These are phyloP conservation scores for Osmanthus fragrans DNA, from an alignment of 257 asterid genomes.

Conservation along the genomic window DNA sequence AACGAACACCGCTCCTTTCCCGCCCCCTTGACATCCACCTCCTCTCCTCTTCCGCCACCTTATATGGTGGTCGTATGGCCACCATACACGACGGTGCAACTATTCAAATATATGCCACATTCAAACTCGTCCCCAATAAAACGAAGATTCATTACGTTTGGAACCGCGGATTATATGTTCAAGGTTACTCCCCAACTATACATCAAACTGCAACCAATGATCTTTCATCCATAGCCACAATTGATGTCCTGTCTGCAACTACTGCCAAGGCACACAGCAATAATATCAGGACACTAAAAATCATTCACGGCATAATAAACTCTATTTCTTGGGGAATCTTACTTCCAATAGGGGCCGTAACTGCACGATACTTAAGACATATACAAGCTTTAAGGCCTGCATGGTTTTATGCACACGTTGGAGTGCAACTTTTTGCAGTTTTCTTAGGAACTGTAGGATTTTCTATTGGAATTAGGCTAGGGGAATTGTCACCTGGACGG, in stretches of 20 bases:
- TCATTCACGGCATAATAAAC: constrained; percentile 58
- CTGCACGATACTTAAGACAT: constrained; percentile 71
- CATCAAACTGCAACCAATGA: constrained; percentile 67
- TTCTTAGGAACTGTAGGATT: constrained; percentile 78
- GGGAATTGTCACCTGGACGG: constrained; percentile 68
- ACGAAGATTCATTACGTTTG: constrained; percentile 73
- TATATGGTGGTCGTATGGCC: constrained; percentile 89
- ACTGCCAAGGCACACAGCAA: constrained; percentile 35
- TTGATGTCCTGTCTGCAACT: constrained; percentile 65
- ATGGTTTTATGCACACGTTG: constrained; percentile 88
- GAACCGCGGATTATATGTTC: constrained; percentile 88
- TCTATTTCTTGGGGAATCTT: constrained; percentile 82
- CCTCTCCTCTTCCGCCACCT: constrained; percentile 64
- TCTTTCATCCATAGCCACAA: constrained; percentile 63
- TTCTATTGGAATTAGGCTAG: constrained; percentile 65
- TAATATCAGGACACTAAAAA: constrained; percentile 37
- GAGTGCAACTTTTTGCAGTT: constrained; percentile 60
- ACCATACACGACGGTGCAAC: constrained; percentile 75
- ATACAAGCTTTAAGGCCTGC: constrained; percentile 56
- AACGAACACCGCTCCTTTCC: constrained; percentile 68
- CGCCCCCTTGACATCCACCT: constrained; percentile 79
- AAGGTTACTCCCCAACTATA: constrained; percentile 91
- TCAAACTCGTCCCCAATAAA: constrained; percentile 59
- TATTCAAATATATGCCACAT: constrained; percentile 61
- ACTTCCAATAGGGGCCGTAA: constrained; percentile 70